Base-by-base conservation (phyloP, 495 filamentous ascomycete species). In the Pyronema domesticum region DNA sequence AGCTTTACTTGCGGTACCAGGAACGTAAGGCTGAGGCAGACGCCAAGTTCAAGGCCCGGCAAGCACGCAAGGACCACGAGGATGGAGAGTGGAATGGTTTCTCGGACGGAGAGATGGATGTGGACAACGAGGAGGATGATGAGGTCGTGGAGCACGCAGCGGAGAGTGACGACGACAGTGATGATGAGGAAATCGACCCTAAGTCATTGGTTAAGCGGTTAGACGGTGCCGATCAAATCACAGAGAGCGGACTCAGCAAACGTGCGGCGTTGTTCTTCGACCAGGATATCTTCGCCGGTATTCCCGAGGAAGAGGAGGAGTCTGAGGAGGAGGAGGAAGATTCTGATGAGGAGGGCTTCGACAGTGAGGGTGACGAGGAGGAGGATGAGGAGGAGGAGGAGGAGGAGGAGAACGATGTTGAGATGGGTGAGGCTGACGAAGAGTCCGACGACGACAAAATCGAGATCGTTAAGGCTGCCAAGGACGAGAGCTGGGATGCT, bases 61-160 rank as follows among this genome's bases (percentile, higher is more conserved):
- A 85, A 65, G 80, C 83, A 10, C 75, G 91, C 53, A 80, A 85
- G 63, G 80, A 89, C 59, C 80, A 85, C 49, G 79, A 82, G 51
- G 86, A 89, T 60, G 85, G 82, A 0, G 89, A 94, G 60, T 96
- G 86, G 81, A 82, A 88, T 49, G 91, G 93, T 3, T 82, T 98
- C 59, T 87, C 86, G 15, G 87, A 80, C 19, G 70, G 72, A 18
- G 77, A 77, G 58, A 69, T 79, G n/a, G 71, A 66, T 33, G 70
- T 79, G 9, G 73, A 68, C 23, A 76, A 72, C 43, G 79, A 79
- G 43, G 78, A 79, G 53, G 66, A 69, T 18, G 65, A 63, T 37
- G 55, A 76, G n/a, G 55, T 60, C 11, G 62, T 68, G 11, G 69
- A 73, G 23, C 69, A 67, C 15, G 74, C 77, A 6, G 72, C 76